Evolutionary conservation across 1,139 yeast genomes (phyloP), one percentile per base, ranked within the genome.

Genomic region (Lodderomyces oxycetoniae): DNA sequence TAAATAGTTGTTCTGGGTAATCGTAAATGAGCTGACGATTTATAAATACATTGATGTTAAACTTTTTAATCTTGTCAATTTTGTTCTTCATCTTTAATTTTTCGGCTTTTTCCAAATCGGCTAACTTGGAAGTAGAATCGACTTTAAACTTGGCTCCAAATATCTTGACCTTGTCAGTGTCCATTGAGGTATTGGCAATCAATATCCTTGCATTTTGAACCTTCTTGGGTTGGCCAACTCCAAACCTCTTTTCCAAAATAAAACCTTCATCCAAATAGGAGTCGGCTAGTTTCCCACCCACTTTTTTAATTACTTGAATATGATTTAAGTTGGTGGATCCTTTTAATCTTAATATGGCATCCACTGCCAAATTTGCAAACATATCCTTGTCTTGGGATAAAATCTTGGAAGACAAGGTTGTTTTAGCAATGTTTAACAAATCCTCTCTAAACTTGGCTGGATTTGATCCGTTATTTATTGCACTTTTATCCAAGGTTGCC

Each of bases 61-160:
- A 77, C 52, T 84, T 80, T 49, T 79, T 73, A 56, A 91, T 91
- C 59, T 87, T 88, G 38, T 82, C 91, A 42, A 91, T 89, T 63
- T 91, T 93, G 37, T 61, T 69, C 61, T 79, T 85, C 98, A 91
- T 91, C 66, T 89, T 91, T 38, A 79, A 80, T 62, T 82, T 84
- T 65, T 93, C 98, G 9, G 98, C 97, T 56, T 85, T 83, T 62
- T 91, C 98, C 49, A 91, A 72, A 47, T 91, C 96, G 4, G 98
- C 98, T 48, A 93, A 74, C 59, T 91, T 91, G 38, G 91, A 76
- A 9, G 98, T 91, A 21, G 96, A 81, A 58, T 91, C 96, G 33
- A 91, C 98, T 61, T 88, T 86, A 65, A 91, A 89, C 59, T 93
- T 89, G 37, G 99, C 97, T 39, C 99, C 99, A 61, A 91, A 91